phyloP scores from a whole-genome alignment of 1,139 yeast species.

The Yamadazyma taylorii region DNA sequence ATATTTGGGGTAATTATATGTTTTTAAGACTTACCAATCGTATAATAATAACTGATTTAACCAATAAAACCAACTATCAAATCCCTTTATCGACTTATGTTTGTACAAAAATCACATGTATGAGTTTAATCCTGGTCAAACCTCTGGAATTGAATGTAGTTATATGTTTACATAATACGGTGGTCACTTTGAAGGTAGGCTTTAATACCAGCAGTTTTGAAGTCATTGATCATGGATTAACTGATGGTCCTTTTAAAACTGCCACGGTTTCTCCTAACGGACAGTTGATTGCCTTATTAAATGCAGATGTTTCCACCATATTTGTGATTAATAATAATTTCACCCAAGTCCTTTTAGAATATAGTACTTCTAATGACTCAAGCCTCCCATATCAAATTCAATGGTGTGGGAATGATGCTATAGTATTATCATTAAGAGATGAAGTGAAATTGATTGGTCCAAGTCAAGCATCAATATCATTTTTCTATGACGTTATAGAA shows the following conservation, averaged over 20 bases:
- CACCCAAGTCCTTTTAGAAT: slow-evolving; percentile 53
- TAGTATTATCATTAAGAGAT: slow-evolving; percentile 59
- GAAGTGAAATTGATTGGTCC: slow-evolving; percentile 76
- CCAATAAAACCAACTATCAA: slow-evolving; percentile 25
- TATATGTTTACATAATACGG: slow-evolving; percentile 30
- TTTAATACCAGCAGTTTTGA: slow-evolving; percentile 24
- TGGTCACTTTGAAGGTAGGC: slow-evolving; percentile 29
- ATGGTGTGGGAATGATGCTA: slow-evolving; percentile 91
- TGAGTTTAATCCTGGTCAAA: slow-evolving; percentile 12
- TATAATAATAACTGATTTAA: slow-evolving; percentile 30
- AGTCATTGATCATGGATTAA: slow-evolving; percentile 35
- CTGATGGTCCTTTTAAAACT: slow-evolving; percentile 59
- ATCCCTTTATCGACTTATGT: slow-evolving; percentile 24
- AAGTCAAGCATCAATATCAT: slow-evolving; percentile 55
- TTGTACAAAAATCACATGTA: slow-evolving; percentile 18
- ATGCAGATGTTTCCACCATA: slow-evolving; percentile 41
- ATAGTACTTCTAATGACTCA: slow-evolving; percentile 40
- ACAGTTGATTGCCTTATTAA: slow-evolving; percentile 58
- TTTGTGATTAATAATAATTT: slow-evolving; percentile 56
- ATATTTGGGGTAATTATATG: slow-evolving; percentile 31
- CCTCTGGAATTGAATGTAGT: slow-evolving; percentile 21
- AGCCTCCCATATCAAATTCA: slow-evolving; percentile 45
- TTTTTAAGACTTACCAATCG: slow-evolving; percentile 29
- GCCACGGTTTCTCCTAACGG: slow-evolving; percentile 62
- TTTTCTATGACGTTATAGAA: slow-evolving; percentile 40